Evolutionary conservation across 108 stramenopile genomes (phyloP), one percentile per base, ranked within the genome.

Genomic region (Schizochytrium sp.): DNA sequence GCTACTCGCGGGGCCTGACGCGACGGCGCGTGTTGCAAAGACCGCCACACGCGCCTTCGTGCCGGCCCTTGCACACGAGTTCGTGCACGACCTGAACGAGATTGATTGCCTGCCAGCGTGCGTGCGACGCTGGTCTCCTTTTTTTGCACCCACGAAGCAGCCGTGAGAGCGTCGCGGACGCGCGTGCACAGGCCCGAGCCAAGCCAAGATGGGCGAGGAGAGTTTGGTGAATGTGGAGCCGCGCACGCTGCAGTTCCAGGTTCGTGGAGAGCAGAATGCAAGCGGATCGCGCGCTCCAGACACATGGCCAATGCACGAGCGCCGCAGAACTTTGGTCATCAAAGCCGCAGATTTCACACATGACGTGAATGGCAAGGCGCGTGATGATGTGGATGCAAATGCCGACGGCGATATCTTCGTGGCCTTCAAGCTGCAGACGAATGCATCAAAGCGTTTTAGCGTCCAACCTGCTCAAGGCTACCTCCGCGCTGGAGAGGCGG

Each of bases 361-460:
- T 23, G 34, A 41, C 63, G 25, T 10, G 25, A 12, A 69, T 18
- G 63, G 4, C 12, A 10, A 28, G 63, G 12, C 34, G 34, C 34
- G 34, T 34, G 34, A 34, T 34, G 34, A 34, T 2, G 34, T 34
- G 34, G 34, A 34, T 34, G 34, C 34, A 34, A 34, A 34, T 34
- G 34, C 34, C 34, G 34, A 2, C 34, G 34, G 34, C 34, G 34
- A 34, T 34, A 0, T 34, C 34, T 34, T 83, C 4, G 76, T 83
- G 45, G 76, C 76, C 16, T 83, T 83, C 51, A 83, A 83, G 76
- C 51, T 83, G 45, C 76, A 83, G 4, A 83, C 76, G 48, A 83
- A 83, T 53, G 76, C 76, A 6, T 83, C 76, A 0, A 83, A 83
- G 51, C 45, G 76, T 18, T 83, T 28, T 4, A 83, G 51, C 51